Conservation (phyloP, 805 yeast species). For the Nakazawaea sp. region DNA sequence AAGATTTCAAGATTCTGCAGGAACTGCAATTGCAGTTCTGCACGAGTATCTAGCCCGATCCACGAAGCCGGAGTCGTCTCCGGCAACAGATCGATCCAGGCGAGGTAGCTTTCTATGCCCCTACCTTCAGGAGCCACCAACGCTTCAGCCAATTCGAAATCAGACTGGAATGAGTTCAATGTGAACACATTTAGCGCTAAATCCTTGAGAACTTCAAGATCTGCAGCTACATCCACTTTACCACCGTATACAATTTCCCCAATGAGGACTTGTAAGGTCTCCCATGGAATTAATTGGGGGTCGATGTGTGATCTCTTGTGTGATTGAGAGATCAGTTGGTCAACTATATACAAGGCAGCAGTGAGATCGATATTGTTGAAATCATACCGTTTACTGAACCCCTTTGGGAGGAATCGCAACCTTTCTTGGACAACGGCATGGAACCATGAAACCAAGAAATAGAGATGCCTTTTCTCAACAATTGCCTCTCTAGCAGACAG, state of each 20-base stretch:
- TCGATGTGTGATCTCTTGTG: slow-evolving; percentile 28
- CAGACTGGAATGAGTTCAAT: slow-evolving; percentile 29
- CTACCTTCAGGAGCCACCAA: slow-evolving; percentile 44
- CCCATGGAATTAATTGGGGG: slow-evolving; percentile 49
- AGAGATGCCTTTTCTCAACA: slow-evolving; percentile 38
- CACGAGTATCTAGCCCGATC: slow-evolving; percentile 41
- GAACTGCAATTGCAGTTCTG: slow-evolving; percentile 33
- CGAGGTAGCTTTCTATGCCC: slow-evolving; percentile 22
- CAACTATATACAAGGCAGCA: slow-evolving; percentile 38
- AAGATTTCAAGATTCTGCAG: too few relatives aligned
- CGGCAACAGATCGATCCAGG: slow-evolving; percentile 51
- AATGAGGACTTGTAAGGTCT: slow-evolving; percentile 38
- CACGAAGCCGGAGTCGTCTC: slow-evolving; percentile 44
- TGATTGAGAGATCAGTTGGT: slow-evolving; percentile 27
- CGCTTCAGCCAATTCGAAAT: slow-evolving; percentile 34
- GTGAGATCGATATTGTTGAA: slow-evolving; percentile 68
- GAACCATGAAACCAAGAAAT: slow-evolving; percentile 59
- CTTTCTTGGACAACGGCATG: slow-evolving; percentile 60
- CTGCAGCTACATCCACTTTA: slow-evolving; percentile 38
- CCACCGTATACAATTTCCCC: slow-evolving; percentile 63
- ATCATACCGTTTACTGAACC: slow-evolving; percentile 58
- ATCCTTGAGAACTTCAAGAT: slow-evolving; percentile 27
- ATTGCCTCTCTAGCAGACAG: slow-evolving; percentile 19
- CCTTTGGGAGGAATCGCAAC: slow-evolving; percentile 51
- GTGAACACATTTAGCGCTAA: slow-evolving; percentile 34